A percentile compares a stretch with the other conserved stretches of the same genome.
Conservation (phyloP, 2,329 filamentous ascomycete genomes). For the Diplodia scrobiculata region DNA sequence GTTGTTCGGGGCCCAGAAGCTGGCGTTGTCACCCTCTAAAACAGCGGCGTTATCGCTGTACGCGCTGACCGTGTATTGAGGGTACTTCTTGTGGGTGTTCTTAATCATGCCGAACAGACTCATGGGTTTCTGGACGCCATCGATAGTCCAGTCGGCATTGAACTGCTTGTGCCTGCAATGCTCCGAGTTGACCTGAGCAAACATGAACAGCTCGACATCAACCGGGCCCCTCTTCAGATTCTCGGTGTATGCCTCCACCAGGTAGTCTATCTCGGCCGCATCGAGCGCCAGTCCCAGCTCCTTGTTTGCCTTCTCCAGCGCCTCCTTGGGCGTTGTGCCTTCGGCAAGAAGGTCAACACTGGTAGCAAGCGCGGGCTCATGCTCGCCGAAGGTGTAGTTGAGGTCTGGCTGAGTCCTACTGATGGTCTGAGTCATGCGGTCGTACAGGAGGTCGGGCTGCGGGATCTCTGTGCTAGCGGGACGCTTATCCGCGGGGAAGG, state of each 20-base stretch:
- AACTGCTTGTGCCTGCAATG: constrained; percentile 90
- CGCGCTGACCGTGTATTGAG: constrained; percentile 83
- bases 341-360: constrained; percentile 73
- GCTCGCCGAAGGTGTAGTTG: constrained; percentile 75
- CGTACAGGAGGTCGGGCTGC: constrained; percentile 74
- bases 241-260: constrained; percentile 78
- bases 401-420: constrained; percentile 68
- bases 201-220: constrained; percentile 98
- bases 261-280: constrained; percentile 84
- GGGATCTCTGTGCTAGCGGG: constrained; percentile 56
- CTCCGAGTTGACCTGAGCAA: constrained; percentile 98
- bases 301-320: constrained; percentile 80
- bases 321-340: constrained; percentile 65
- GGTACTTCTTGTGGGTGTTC: constrained; percentile 81
- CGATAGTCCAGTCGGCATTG: constrained; percentile 95
- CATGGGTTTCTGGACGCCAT: constrained; percentile 75
- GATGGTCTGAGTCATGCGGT: constrained; percentile 93
- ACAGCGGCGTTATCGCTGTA: constrained; percentile 99
- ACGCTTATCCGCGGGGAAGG: constrained; percentile 53
- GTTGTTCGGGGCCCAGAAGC: constrained; percentile 85
- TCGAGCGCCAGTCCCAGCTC: constrained; percentile 84
- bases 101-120: constrained; percentile 95
- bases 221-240: constrained; percentile 68
- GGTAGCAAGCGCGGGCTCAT: constrained; percentile 65
- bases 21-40: constrained; percentile 69